These are phyloP conservation scores for Penicillium tannophilum DNA, from an alignment of 495 filamentous ascomycete species.

Conservation along the genomic window DNA sequence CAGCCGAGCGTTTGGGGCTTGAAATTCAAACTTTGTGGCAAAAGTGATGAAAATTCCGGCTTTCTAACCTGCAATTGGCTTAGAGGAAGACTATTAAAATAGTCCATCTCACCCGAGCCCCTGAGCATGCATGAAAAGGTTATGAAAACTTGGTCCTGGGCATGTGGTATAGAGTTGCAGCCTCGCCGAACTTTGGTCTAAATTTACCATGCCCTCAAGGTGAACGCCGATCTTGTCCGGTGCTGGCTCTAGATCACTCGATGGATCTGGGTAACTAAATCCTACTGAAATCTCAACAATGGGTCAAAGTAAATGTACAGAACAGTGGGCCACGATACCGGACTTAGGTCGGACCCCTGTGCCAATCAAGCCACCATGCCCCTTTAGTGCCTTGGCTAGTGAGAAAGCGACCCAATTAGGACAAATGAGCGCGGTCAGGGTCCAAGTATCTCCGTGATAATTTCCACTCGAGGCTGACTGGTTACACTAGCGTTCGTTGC, in stretches of 20 bases:
- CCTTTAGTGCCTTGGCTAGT: background rate
- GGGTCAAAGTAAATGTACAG: no score
- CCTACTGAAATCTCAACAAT: no score
- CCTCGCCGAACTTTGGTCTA: background rate
- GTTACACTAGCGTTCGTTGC: background rate
- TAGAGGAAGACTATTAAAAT: no score
- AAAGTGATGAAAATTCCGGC: no score
- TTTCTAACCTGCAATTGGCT: no score
- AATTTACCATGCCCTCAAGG: background rate
- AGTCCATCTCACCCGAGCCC: background rate
- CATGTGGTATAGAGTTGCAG: background rate
- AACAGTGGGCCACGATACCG: background rate
- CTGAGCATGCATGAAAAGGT: background rate
- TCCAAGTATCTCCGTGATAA: background rate
- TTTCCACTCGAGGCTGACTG: background rate
- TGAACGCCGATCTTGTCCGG: background rate
- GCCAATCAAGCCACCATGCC: background rate
- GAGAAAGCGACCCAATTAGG: background rate
- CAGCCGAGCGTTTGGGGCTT: background rate
- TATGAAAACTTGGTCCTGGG: background rate
- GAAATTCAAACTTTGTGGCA: no score
- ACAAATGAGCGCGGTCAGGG: background rate
- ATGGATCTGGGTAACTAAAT: no score
- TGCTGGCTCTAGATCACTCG: background rate
- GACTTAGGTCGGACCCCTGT: background rate